Conservation (phyloP, 1,284 basidiomycete species). For the Afroboletus lepidellus region DNA sequence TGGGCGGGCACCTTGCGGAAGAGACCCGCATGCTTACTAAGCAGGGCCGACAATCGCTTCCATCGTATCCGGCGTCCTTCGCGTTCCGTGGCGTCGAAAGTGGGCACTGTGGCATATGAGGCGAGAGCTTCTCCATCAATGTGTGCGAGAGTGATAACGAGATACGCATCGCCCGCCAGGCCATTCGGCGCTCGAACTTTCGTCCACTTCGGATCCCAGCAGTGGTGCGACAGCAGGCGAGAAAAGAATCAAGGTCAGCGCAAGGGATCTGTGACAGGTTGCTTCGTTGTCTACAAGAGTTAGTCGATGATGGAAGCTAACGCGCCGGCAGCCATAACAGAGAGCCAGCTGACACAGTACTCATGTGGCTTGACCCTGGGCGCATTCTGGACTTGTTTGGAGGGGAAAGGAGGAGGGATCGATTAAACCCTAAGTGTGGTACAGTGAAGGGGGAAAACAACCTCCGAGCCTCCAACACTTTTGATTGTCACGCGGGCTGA, state of each 20-base stretch:
- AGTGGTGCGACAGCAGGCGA: neutral
- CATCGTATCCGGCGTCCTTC: neutral
- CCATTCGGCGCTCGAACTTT: neutral
- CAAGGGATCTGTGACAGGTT: neutral
- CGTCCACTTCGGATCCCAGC: constrained; percentile 10
- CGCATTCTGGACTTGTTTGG: neutral
- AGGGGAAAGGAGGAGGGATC: neutral
- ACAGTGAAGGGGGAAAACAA: neutral
- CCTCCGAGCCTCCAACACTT: constrained; percentile 5
- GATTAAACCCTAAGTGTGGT: constrained; percentile 6
- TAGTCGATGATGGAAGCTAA: constrained; percentile 15
- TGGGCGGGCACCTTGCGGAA: constrained; percentile 13
- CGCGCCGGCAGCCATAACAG: neutral
- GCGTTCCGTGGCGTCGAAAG: constrained; percentile 1
- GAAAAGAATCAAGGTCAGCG: neutral
- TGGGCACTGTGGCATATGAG: neutral
- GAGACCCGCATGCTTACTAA: constrained; percentile 6
- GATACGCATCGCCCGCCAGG: constrained; percentile 1
- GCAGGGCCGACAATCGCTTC: constrained; percentile 12
- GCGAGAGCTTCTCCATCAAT: constrained; percentile 3
- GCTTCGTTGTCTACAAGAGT: neutral
- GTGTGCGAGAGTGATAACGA: constrained; percentile 3
- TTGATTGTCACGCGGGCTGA: constrained; percentile 3
- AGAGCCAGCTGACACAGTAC: neutral
- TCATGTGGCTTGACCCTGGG: neutral